phyloP scores from a whole-genome alignment of 495 filamentous ascomycete species.

The Achaetomiella virescens region DNA sequence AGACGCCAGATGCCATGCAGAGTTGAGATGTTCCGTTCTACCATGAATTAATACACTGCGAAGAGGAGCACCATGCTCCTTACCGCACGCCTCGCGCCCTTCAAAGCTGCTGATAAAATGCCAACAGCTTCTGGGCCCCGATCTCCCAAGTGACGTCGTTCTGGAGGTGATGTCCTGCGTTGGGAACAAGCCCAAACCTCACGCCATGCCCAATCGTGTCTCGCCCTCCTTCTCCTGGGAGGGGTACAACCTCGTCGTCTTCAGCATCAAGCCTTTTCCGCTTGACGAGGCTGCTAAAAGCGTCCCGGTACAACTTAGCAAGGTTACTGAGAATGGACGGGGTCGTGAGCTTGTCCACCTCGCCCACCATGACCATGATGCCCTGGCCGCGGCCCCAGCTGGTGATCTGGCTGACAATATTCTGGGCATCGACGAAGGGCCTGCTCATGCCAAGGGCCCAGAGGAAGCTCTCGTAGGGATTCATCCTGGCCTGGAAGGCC shows the following conservation, averaged over 20 bases:
- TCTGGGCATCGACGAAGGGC: constrained; percentile 31
- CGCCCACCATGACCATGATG: constrained; percentile 38
- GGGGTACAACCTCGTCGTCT: constrained; percentile 48
- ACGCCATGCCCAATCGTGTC: constrained; percentile 27
- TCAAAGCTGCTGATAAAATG: constrained; percentile 31
- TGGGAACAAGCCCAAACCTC: constrained; percentile 29
- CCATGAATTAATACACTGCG: no score
- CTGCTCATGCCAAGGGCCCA: constrained; percentile 41
- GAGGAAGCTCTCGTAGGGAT: constrained; percentile 40
- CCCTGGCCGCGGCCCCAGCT: constrained; percentile 19
- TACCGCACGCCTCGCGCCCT: background rate
- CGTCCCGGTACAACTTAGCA: constrained; percentile 42
- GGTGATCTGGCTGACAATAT: constrained; percentile 32
- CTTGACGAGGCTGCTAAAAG: constrained; percentile 52
- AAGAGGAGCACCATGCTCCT: no score
- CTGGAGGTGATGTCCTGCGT: constrained; percentile 42
- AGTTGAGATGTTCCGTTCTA: no score
- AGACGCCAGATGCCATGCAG: no score
- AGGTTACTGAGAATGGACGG: constrained; percentile 25
- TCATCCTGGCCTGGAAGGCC: constrained; percentile 31
- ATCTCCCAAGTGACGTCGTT: constrained; percentile 38
- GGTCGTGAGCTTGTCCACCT: constrained; percentile 27
- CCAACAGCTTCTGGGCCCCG: constrained; percentile 33
- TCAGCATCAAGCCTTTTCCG: constrained; percentile 76
- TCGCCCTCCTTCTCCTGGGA: constrained; percentile 14